A percentile compares a stretch with the other conserved stretches of the same genome.
Evolutionary conservation across 495 filamentous ascomycete species (phyloP).

Genomic region (Daldinia loculata): DNA sequence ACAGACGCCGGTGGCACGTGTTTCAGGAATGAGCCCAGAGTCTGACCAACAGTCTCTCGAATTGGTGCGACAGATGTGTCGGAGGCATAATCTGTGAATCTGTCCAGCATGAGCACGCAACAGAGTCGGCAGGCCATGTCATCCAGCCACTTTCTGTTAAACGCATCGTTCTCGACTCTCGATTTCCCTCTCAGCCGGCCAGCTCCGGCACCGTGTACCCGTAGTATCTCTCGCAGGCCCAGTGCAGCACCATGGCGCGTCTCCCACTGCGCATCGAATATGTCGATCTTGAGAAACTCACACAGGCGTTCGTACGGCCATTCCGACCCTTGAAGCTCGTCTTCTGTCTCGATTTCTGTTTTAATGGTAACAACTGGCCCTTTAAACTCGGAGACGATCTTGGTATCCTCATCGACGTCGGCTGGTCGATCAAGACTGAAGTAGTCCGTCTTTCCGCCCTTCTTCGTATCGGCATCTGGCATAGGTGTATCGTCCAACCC

Average conservation of each 20-base stretch:
- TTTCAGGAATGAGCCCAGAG: slow-evolving; percentile 84
- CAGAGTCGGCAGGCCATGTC: slow-evolving; percentile 91
- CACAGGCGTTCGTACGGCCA: slow-evolving; percentile 96
- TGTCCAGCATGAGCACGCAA: slow-evolving; percentile 95
- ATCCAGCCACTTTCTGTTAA: slow-evolving; percentile 87
- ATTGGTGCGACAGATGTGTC: slow-evolving; percentile 97
- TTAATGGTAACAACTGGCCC: slow-evolving; percentile 71
- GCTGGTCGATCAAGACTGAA: slow-evolving; percentile 80
- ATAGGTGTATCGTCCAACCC: slow-evolving; percentile 66
- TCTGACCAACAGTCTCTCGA: slow-evolving; percentile 95
- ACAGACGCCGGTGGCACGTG: slow-evolving; percentile 80
- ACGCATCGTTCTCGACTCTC: slow-evolving; percentile 74
- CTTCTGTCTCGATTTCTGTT: slow-evolving; percentile 71
- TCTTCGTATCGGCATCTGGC: slow-evolving; percentile 66
- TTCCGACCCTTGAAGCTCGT: slow-evolving; percentile 78
- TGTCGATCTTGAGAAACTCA: slow-evolving; percentile 88
- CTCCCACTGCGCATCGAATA: slow-evolving; percentile 96
- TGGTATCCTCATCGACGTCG: slow-evolving; percentile 83
- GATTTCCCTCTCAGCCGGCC: slow-evolving; percentile 77
- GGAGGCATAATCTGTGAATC: slow-evolving; percentile 96
- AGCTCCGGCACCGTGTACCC: slow-evolving; percentile 92
- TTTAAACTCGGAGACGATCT: slow-evolving; percentile 96
- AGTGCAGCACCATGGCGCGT: slow-evolving; percentile 97
- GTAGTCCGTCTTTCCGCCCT: slow-evolving; percentile 84
- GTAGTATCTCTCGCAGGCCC: slow-evolving; percentile 89